phyloP scores from a whole-genome alignment of 1,284 basidiomycete species.

The Puccinia coronata region DNA sequence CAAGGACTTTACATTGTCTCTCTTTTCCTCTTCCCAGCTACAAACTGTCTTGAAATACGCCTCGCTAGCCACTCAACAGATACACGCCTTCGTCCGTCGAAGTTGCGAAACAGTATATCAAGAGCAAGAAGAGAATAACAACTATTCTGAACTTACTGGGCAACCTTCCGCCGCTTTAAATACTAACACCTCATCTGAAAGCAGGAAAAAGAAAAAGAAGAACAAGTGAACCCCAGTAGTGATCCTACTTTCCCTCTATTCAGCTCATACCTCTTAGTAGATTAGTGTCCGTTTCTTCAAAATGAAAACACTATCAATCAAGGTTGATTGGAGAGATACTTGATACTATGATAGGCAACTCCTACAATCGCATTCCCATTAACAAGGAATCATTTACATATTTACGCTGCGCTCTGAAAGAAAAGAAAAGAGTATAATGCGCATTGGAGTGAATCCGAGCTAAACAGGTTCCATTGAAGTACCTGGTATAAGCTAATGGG shows the following conservation, averaged over 20 bases:
- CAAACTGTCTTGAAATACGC: slow-evolving; percentile 28
- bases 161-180: background rate
- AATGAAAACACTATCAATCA: background rate
- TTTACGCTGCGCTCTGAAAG: no score
- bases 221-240: background rate
- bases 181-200: background rate
- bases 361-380: no score
- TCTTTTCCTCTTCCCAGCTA: slow-evolving; percentile 1
- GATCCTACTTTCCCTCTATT: background rate
- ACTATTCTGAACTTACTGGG: background rate
- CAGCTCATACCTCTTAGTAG: background rate
- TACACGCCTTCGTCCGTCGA: slow-evolving; percentile 24
- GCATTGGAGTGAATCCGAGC: no score
- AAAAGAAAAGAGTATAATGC: no score
- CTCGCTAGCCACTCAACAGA: slow-evolving; percentile 29
- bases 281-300: background rate
- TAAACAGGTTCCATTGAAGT: no score
- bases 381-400: no score
- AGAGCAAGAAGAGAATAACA: background rate
- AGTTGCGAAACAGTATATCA: slow-evolving; percentile 20
- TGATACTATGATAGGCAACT: no score
- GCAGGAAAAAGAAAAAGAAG: slow-evolving; percentile 41
- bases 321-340: no score
- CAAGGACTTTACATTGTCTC: background rate
- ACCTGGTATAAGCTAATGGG: no score